A percentile compares a stretch with the other conserved stretches of the same genome.
phyloP scores from a whole-genome alignment of 208 protist genomes.

The Wallacemonas collosoma region DNA sequence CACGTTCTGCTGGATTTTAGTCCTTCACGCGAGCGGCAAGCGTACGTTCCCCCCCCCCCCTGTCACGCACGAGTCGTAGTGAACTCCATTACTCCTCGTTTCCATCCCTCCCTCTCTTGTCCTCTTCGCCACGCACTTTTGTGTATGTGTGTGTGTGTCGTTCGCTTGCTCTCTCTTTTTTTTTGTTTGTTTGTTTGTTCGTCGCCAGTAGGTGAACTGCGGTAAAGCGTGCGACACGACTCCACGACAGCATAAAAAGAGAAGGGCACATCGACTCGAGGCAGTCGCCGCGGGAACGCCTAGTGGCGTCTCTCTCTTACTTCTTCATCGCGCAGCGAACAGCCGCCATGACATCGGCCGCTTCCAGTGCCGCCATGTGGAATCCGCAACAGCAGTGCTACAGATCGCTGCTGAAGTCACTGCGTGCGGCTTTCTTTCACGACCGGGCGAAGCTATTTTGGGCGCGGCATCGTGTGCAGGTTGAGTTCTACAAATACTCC shows the following conservation, averaged over 20 bases:
- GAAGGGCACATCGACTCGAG: background rate
- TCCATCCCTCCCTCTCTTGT: too few relatives aligned
- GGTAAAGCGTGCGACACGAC: too few relatives aligned
- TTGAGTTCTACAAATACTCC: conserved; percentile 92
- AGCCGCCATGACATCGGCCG: background rate
- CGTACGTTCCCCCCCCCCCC: too few relatives aligned
- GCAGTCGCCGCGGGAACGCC: too few relatives aligned
- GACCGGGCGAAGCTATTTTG: conserved; percentile 90
- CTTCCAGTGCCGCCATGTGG: conserved; percentile 29
- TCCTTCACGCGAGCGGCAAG: too few relatives aligned
- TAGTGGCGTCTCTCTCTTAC: too few relatives aligned
- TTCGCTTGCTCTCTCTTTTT: background rate
- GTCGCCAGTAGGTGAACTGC: background rate
- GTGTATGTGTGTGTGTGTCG: too few relatives aligned
- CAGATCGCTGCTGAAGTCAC: conserved; percentile 62
- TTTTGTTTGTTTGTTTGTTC: background rate
- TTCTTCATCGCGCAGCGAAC: background rate
- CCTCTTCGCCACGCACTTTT: too few relatives aligned
- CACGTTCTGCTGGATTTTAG: too few relatives aligned
- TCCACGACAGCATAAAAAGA: background rate
- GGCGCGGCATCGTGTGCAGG: conserved; percentile 82
- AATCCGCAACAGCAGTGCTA: conserved; percentile 78
- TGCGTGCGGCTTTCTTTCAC: conserved; percentile 81
- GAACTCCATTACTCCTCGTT: too few relatives aligned
- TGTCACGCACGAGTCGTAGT: too few relatives aligned